A percentile compares a stretch with the other conserved stretches of the same genome.
Conservation (phyloP, 805 yeast genomes). For the Lipomyces starkeyi region DNA sequence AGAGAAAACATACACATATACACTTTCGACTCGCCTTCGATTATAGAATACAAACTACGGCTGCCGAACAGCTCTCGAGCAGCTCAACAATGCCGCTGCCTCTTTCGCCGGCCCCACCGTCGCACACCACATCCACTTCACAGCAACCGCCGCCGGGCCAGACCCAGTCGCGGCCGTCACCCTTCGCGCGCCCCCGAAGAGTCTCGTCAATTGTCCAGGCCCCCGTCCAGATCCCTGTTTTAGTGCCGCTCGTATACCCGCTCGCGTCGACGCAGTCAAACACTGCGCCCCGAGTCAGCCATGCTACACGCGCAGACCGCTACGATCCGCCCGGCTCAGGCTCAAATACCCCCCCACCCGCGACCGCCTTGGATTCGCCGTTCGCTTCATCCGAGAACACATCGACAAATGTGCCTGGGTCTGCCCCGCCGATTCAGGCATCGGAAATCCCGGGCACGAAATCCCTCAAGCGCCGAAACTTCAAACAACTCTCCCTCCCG, state of each 20-base stretch:
- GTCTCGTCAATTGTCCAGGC: conserved; percentile 37
- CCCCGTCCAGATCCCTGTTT: background rate
- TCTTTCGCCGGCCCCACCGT: conserved; percentile 6
- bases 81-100: conserved; percentile 9
- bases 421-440: background rate
- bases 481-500: conserved; percentile 60
- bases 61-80: background rate
- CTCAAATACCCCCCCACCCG: background rate
- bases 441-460: conserved; percentile 39
- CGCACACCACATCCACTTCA: background rate
- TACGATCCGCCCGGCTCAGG: conserved; percentile 4
- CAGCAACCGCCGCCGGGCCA: background rate
- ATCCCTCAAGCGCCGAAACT: conserved; percentile 62
- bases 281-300: background rate
- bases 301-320: background rate
- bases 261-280: background rate
- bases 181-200: conserved; percentile 34
- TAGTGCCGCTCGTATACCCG: conserved; percentile 7
- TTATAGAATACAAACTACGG: background rate
- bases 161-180: conserved; percentile 30
- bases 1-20: background rate
- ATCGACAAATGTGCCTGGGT: background rate
- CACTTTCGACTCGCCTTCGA: background rate
- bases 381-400: background rate
- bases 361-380: background rate